Base-by-base conservation (phyloP, 2,329 filamentous ascomycete species). In the Colletotrichum lupini region DNA sequence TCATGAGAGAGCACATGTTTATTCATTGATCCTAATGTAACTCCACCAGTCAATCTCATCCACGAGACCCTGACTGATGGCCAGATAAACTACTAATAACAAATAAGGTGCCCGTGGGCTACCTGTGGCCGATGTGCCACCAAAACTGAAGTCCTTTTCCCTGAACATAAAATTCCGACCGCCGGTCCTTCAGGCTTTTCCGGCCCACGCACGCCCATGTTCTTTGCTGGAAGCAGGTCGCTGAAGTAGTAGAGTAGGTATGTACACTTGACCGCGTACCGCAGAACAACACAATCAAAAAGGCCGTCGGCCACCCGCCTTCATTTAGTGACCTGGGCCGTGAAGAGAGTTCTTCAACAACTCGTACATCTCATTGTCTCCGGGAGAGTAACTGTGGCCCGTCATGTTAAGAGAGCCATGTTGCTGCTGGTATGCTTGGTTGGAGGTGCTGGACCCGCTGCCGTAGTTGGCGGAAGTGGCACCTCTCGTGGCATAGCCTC, bases 261-360 rank as follows among this genome's bases (percentile, higher is more conserved):
- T 42, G 16, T 42, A 8, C 37, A 19, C 37, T 42, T 42, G 0
- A 3, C 14, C 16, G 37, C 37, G 37, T 42, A 19, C 37, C 37
- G 16, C 16, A 8, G 37, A 19, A 42, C 2, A 19, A 4, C 3
- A 42, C 16, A 16, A 16, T 8, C 37, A 19, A 42, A 1, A 1
- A 19, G 37, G 16, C 37, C 2, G 16, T 35, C 11, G 11, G 11
- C 6, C 37, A 49, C 1, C 19, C 42, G 42, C 22, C 14, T 56
- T 57, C 24, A 9, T 19, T 57, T 19, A 74, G 5, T 63, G 62
- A 4, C 71, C 68, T 30, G 71, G 28, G 16, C 53, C 53, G 37
- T 74, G 72, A 14, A 74, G 35, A 11, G 68, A 71, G 30, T 61
- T 60, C 37, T 73, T 74, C 14, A 74, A 52, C 52, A 74, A 37